These are phyloP conservation scores for Microbotryum lychnidis-dioicae DNA, from an alignment of 1,284 basidiomycete species.

Conservation along the genomic window DNA sequence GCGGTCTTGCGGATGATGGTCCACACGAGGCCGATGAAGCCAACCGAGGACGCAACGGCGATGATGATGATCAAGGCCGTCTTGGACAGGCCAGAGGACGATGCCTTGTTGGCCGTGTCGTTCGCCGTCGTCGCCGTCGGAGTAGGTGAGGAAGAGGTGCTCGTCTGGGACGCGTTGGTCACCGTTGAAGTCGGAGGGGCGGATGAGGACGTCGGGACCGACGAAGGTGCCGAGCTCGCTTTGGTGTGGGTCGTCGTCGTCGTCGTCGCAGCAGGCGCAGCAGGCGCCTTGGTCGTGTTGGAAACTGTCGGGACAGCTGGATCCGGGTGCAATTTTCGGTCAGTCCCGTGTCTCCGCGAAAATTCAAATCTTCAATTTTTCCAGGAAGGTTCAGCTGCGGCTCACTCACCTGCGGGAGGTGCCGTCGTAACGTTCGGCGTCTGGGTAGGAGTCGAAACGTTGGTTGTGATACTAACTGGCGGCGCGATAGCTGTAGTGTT, in stretches of 20 bases:
- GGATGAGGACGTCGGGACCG: neutral
- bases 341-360: no score
- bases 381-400: no score
- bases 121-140: neutral
- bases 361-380: no score
- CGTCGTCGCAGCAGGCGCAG: neutral
- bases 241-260: neutral
- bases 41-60: conserved; percentile 24
- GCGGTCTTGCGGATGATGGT: conserved; percentile 28
- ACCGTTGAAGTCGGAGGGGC: neutral
- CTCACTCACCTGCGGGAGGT: no score
- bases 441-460: no score
- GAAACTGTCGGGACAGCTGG: neutral
- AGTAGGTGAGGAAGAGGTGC: no score
- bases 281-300: neutral
- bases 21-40: conserved; percentile 24
- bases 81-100: conserved; percentile 20
- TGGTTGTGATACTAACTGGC: no score
- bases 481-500: no score
- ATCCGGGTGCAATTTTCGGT: neutral
- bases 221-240: neutral
- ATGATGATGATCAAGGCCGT: conserved; percentile 29
- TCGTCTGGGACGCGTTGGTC: no score
- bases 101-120: conserved; percentile 2
- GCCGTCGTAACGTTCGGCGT: no score